Conservation (phyloP, 2,329 filamentous ascomycete species). For the Onygenales sp. region DNA sequence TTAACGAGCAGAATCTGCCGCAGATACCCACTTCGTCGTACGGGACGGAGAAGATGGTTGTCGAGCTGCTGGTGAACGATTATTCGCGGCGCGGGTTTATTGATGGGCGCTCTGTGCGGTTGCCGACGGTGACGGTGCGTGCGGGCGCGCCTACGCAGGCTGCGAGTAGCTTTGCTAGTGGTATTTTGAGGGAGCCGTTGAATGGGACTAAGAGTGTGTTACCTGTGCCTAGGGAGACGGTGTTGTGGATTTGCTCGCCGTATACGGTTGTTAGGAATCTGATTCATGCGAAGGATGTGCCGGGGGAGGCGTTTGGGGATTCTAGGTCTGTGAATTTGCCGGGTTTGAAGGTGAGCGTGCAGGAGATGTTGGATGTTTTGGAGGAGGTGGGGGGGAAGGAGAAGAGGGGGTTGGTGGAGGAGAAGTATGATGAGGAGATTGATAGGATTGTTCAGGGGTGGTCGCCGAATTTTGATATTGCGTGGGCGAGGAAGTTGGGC, state of each 20-base stretch:
- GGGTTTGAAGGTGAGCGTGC: constrained; percentile 47
- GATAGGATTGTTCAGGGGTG: constrained; percentile 53
- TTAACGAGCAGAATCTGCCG: constrained; percentile 37
- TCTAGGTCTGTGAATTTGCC: constrained; percentile 46
- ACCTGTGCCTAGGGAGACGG: constrained; percentile 42
- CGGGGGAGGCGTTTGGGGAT: constrained; percentile 43
- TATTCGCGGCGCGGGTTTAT: constrained; percentile 43
- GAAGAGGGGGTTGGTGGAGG: constrained; percentile 42
- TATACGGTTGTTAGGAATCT: constrained; percentile 46
- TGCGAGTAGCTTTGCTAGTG: constrained; percentile 43
- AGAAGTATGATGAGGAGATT: constrained; percentile 45
- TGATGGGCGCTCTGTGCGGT: constrained; percentile 36
- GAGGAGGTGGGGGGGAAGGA: constrained; percentile 48
- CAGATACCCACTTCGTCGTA: constrained; percentile 42
- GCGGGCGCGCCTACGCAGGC: constrained; percentile 44
- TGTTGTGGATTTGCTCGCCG: constrained; percentile 50
- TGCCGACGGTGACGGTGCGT: constrained; percentile 44
- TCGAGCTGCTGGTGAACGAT: constrained; percentile 43
- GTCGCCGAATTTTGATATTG: constrained; percentile 48
- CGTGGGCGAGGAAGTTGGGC: constrained; percentile 43
- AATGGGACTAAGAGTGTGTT: constrained; percentile 42
- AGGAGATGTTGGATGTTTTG: constrained; percentile 52
- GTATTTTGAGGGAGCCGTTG: constrained; percentile 45
- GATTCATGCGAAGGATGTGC: constrained; percentile 41
- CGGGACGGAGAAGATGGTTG: constrained; percentile 43